These are phyloP conservation scores for Xylaria nigripes DNA, from an alignment of 495 filamentous ascomycete species.

Conservation along the genomic window DNA sequence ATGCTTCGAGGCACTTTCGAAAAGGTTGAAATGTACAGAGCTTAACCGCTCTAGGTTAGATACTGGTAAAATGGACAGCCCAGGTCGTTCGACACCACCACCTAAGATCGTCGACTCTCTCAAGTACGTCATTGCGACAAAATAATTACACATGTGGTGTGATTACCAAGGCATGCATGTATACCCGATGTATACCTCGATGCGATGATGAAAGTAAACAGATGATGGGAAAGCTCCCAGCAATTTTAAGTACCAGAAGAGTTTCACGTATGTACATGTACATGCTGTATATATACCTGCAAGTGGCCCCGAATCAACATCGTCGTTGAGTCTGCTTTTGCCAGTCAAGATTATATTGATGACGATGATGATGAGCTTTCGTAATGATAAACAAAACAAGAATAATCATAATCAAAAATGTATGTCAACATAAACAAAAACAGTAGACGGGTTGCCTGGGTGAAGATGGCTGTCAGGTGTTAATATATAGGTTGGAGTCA, in stretches of 20 bases:
- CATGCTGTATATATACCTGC: neutral
- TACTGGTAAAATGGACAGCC: neutral
- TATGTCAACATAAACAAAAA: no score
- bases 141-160: neutral
- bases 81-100: no score
- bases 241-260: neutral
- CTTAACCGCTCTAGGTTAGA: neutral
- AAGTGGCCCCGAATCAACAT: neutral
- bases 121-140: neutral
- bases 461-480: neutral
- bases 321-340: neutral
- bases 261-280: neutral
- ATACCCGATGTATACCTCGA: neutral
- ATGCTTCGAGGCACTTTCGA: neutral
- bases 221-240: neutral
- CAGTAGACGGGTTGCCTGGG: neutral
- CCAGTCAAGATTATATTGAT: no score
- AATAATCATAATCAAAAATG: no score
- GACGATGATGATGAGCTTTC: neutral
- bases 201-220: neutral
- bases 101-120: neutral
- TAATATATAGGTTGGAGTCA: neutral
- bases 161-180: neutral
- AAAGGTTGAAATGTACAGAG: neutral
- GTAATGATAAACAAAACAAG: neutral